Base-by-base conservation (phyloP, 1,284 basidiomycete species). In the Malassezia furfur region DNA sequence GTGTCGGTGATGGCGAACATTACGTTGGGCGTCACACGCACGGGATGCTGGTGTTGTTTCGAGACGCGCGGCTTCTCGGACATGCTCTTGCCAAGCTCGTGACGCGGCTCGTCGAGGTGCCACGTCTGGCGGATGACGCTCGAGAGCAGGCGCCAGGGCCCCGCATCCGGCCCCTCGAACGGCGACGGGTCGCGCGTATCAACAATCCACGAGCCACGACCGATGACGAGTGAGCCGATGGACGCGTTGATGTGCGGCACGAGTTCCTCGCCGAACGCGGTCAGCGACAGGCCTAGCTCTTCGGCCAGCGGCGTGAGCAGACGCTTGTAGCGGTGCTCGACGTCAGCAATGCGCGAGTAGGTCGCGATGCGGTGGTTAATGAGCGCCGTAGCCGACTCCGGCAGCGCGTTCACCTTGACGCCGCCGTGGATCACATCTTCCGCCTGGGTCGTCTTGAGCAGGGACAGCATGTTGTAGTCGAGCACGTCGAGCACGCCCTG, bases 371-470 rank as follows among this genome's bases (percentile, higher is more conserved):
- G 80, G 62, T 83, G 82, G 62, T 85, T 83, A 50, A 84, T 46
- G 17, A 81, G 68, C 5, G 81, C 81, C 60, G 75, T 78, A 1
- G 80, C 80, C 52, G 76, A 75, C 70, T 84, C 82, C 0, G 82
- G 83, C 1, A 84, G 76, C 1, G 82, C 82, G 61, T 84, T 84
- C 48, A 75, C 77, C 75, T 86, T 86, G 39, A 85, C 81, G 15
- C 85, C 85, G 2, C 84, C 85, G 7, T 77, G 67, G 38, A 86
- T 79, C 7, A 86, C 70, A 65, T 85, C 84, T 36, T 83, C 78
- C 1, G 86, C 85, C 67, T 85, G 84, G 0, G 85, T 85, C 2
- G 84, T 87, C 31, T 79, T 77, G 15, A 84, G 75, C 21, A 81
- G 64, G 55, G 78, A 79, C 41, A 76, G 76, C 50, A 77, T 68